phyloP scores from a whole-genome alignment of 2,329 filamentous ascomycete species.

The Colletotrichum sp. region DNA sequence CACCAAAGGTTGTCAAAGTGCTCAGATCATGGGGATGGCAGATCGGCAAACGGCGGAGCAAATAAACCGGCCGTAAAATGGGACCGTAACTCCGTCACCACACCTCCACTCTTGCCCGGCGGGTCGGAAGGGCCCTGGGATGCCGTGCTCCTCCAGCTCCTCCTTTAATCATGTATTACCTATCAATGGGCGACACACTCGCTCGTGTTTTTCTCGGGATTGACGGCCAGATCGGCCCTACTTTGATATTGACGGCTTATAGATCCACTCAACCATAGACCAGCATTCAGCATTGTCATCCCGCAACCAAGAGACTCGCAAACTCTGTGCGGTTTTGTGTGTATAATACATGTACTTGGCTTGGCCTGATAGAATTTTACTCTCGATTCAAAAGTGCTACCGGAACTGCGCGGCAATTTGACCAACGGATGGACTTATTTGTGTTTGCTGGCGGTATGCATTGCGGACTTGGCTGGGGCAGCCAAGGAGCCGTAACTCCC shows the following conservation, averaged over 20 bases:
- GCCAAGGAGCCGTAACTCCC: not conserved
- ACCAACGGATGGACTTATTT: not conserved
- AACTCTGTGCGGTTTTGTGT: constrained; percentile 1
- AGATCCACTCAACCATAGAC: constrained; percentile 19
- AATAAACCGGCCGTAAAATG: not conserved
- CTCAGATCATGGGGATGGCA: constrained; percentile 92
- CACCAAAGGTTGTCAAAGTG: constrained; percentile 91
- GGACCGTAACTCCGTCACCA: not conserved
- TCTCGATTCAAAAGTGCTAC: not conserved
- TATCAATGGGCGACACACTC: not conserved
- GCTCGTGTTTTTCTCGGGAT: constrained; percentile 1
- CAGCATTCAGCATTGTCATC: not conserved
- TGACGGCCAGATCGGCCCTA: not conserved
- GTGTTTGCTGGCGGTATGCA: not conserved
- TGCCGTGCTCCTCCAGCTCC: not conserved
- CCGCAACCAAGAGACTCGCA: not conserved
- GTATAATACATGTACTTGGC: constrained; percentile 5
- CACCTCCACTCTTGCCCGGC: not conserved
- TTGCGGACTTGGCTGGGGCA: not conserved
- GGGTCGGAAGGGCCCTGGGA: not conserved
- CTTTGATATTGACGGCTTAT: constrained; percentile 4
- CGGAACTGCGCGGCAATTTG: constrained; percentile 1
- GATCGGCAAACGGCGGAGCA: constrained; percentile 70
- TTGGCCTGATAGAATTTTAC: constrained; percentile 15
- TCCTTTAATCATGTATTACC: constrained; percentile 5